Conservation (phyloP, 163 green algal genomes). For the Prototheca stagnorum region DNA sequence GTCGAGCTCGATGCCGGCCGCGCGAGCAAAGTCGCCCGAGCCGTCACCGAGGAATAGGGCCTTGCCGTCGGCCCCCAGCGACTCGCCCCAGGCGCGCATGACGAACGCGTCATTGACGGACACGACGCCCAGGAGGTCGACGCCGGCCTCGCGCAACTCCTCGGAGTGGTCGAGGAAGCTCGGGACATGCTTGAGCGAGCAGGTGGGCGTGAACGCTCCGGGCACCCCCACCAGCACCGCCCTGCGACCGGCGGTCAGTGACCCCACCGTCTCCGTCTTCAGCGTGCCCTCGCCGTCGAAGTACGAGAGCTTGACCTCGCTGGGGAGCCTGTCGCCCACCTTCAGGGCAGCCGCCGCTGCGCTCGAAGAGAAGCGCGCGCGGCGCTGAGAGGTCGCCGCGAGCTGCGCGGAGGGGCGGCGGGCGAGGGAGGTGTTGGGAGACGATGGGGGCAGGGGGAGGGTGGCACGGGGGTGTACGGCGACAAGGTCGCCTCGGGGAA, state of each 20-base stretch:
- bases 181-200: conserved; percentile 91
- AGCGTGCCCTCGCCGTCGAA: conserved; percentile 84
- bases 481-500: no score
- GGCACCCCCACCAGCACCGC: conserved; percentile 91
- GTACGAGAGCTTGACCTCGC: conserved; percentile 52
- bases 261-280: conserved; percentile 62
- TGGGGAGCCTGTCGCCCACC: no score
- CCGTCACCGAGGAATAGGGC: conserved; percentile 90
- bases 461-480: no score
- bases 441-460: no score
- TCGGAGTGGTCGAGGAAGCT: conserved; percentile 90
- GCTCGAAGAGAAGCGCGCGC: no score
- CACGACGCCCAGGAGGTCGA: conserved; percentile 83
- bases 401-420: no score
- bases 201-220: conserved; percentile 97
- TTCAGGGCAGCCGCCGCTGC: no score
- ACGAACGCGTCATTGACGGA: conserved; percentile 96
- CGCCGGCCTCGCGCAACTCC: conserved; percentile 76
- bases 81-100: conserved; percentile 90
- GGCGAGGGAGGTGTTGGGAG: no score
- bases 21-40: conserved; percentile 59
- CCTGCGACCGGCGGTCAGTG: conserved; percentile 81
- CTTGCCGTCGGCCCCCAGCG: conserved; percentile 28
- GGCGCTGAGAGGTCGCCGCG: no score
- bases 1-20: conserved; percentile 86